Base-by-base conservation (phyloP, 257 asterid genomes). In the Gentiana macrophylla region DNA sequence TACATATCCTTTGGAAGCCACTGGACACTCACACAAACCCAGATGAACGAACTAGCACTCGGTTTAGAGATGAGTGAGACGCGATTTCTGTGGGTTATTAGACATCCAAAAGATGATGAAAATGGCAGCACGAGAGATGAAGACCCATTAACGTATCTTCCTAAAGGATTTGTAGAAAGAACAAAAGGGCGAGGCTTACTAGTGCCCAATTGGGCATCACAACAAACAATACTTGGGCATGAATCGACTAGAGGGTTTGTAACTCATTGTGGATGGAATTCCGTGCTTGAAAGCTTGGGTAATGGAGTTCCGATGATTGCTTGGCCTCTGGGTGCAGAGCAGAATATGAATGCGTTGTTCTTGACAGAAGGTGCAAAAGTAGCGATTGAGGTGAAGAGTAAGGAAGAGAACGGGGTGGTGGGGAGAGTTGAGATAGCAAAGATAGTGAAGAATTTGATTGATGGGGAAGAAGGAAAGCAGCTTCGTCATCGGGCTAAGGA, bases 291-390 rank as follows among this genome's bases (percentile, higher is more conserved):
- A 36, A 59, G 58, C 5, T 48, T 53, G 15, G 32, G 6, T 45
- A 52, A 59, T 8, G 60, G 67, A 0, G 67, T 62, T 35, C 67
- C 67, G 6, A 44, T 62, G 60, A 49, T 62, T 41, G 45, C 67
- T 32, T 62, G 67, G 67, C 67, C 67, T 1, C 32, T 62, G 38
- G 15, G 47, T 44, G 59, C 59, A 1, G 67, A 62, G 47, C 67
- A 62, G 24, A 74, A 50, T 58, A 74, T 74, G 87, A 77, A 80
- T 7, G 70, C 84, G 1, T 13, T 75, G 10, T 1, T 70, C 49
- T 64, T 80, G 5, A 62, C 34, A 32, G 80, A 77, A 72, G 82
- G 67, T 10, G 53, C 63, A 0, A 80, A 75, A 1, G 84, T 74
- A 63, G 84, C 78, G 6, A 50, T 77, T 46, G 62, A 54, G 60